phyloP scores from a whole-genome alignment of 2,329 filamentous ascomycete genomes.

The Fusarium coicis region DNA sequence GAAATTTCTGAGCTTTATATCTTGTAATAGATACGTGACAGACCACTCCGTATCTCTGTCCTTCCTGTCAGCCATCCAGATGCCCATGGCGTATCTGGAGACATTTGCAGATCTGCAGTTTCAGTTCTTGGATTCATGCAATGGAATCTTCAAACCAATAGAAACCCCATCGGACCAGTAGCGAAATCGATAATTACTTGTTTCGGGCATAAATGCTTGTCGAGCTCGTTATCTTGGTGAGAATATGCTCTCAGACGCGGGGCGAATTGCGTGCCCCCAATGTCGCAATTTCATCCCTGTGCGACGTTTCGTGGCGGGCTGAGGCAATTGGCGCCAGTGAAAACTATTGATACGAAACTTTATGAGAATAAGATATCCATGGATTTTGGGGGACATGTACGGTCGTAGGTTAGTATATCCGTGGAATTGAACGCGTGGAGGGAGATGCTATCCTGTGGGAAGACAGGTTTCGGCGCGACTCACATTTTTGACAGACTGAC shows the following conservation, averaged over 20 bases:
- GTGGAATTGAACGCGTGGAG: too few relatives aligned
- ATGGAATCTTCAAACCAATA: fast-evolving
- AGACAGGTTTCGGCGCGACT: neutral
- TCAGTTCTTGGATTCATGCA: neutral
- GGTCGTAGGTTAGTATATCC: neutral
- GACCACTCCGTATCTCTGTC: fast-evolving
- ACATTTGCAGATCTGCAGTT: neutral
- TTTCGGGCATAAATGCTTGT: neutral
- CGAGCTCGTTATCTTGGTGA: neutral
- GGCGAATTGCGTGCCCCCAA: neutral
- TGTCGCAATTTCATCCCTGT: neutral
- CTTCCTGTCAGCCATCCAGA: neutral
- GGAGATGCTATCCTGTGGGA: neutral
- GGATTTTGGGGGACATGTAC: fast-evolving
- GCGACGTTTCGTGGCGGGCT: neutral
- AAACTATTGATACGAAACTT: neutral
- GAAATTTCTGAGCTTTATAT: fast-evolving
- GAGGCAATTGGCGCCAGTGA: neutral
- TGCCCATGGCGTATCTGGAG: fast-evolving
- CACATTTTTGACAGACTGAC: neutral
- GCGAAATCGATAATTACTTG: neutral
- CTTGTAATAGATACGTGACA: neutral
- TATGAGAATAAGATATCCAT: fast-evolving
- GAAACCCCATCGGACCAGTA: fast-evolving
- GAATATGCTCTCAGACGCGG: neutral